phyloP scores from a whole-genome alignment of 192 early-diverging fungal species.

The Lobosporangium transversale region DNA sequence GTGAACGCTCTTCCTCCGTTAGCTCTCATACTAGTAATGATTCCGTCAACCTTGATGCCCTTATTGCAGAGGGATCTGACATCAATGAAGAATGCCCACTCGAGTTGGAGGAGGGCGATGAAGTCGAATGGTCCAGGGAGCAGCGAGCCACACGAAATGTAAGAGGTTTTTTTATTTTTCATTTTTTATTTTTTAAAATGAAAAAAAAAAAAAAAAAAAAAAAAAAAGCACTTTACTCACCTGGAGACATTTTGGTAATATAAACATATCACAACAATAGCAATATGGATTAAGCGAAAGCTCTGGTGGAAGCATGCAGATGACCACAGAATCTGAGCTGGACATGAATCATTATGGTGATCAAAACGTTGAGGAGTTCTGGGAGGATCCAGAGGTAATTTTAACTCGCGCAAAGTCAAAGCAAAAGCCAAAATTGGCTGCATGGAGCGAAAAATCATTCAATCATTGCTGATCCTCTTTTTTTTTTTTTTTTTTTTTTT shows the following conservation, averaged over 20 bases:
- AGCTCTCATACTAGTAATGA: constrained; percentile 35
- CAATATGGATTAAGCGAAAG: background rate
- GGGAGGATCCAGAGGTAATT: constrained; percentile 22
- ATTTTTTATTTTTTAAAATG: background rate
- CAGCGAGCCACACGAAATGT: constrained; percentile 1
- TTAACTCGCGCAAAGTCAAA: too few species aligned
- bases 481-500: too few species aligned
- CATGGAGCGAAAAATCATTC: background rate
- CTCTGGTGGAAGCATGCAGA: background rate
- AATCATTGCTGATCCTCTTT: background rate
- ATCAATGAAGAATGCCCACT: constrained; percentile 44
- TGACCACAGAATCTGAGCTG: background rate
- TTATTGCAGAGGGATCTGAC: constrained; percentile 45
- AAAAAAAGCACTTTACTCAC: background rate
- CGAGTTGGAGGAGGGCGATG: constrained; percentile 40
- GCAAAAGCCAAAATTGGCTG: background rate
- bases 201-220: background rate
- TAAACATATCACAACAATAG: too few species aligned
- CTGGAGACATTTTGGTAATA: too few species aligned
- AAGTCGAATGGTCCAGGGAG: constrained; percentile 37
- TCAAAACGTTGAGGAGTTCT: constrained; percentile 13
- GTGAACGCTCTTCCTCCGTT: constrained; percentile 41
- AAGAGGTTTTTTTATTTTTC: background rate
- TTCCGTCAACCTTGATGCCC: constrained; percentile 47
- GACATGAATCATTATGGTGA: constrained; percentile 10